phyloP scores from a whole-genome alignment of 495 filamentous ascomycete species.

The Clohesyomyces aquaticus region DNA sequence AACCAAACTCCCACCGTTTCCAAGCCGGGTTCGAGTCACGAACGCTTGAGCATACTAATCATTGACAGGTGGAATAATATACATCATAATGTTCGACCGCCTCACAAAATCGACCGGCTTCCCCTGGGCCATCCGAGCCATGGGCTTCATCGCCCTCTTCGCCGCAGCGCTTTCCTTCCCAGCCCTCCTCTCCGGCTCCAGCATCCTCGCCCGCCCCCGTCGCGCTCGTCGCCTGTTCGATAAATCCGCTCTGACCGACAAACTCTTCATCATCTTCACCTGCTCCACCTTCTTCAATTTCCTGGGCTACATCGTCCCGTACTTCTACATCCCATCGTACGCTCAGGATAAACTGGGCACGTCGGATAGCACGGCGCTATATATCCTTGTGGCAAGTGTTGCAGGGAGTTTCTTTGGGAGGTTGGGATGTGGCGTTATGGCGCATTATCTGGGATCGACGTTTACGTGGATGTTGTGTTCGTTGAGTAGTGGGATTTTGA shows the following conservation, averaged over 20 bases:
- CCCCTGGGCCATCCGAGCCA: conserved; percentile 39
- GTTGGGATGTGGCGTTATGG: conserved; percentile 22
- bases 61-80: conserved; percentile 29
- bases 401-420: conserved; percentile 35
- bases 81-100: conserved; percentile 35
- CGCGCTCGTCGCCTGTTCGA: conserved; percentile 36
- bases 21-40: neutral
- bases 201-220: conserved; percentile 23
- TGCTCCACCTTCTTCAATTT: conserved; percentile 37
- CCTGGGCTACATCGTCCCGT: conserved; percentile 36
- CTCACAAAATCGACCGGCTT: conserved; percentile 32
- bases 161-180: conserved; percentile 29
- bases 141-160: conserved; percentile 38
- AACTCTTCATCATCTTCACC: conserved; percentile 36
- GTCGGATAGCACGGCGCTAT: conserved; percentile 28
- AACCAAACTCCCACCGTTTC: neutral
- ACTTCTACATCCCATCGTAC: conserved; percentile 39
- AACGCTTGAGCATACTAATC: conserved; percentile 6
- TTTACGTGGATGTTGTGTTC: conserved; percentile 30
- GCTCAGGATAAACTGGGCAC: conserved; percentile 30
- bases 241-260: conserved; percentile 26
- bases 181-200: conserved; percentile 25
- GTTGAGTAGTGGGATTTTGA: conserved; percentile 23
- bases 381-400: conserved; percentile 27
- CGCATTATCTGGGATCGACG: conserved; percentile 34